A percentile compares a stretch with the other conserved stretches of the same genome.
These are phyloP conservation scores for Solanum dulcamara DNA, from an alignment of 257 asterid species.

Conservation along the genomic window DNA sequence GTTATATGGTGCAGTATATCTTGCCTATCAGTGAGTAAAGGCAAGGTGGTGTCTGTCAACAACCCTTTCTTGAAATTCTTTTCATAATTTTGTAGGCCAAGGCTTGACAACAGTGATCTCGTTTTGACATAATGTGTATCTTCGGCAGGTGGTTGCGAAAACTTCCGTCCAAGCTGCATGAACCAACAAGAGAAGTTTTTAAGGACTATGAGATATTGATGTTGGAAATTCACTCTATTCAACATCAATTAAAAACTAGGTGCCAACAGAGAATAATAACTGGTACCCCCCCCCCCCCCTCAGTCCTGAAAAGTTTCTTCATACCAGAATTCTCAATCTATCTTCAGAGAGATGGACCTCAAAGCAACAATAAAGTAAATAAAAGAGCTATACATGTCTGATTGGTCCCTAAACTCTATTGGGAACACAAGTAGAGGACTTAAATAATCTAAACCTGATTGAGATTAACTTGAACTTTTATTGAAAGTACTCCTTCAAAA, in stretches of 20 bases:
- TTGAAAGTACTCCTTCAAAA: background rate
- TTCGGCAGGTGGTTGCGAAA: slow-evolving; percentile 67
- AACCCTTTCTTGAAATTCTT: slow-evolving; percentile 84
- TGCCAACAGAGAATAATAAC: background rate
- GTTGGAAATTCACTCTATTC: background rate
- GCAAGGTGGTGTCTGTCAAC: slow-evolving; percentile 66
- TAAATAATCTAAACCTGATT: background rate
- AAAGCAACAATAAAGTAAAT: background rate
- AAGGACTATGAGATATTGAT: background rate
- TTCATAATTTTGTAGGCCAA: slow-evolving; percentile 80
- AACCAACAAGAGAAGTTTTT: background rate
- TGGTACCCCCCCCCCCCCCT: background rate
- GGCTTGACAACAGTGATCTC: slow-evolving; percentile 44
- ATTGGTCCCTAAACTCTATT: background rate
- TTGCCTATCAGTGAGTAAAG: slow-evolving; percentile 68
- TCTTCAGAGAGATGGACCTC: background rate
- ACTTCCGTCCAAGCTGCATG: slow-evolving; percentile 74
- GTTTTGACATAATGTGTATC: slow-evolving; percentile 55
- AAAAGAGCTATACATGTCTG: background rate
- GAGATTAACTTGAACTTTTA: background rate
- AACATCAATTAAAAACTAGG: background rate
- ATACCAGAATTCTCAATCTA: background rate
- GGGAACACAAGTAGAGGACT: background rate
- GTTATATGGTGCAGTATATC: background rate
- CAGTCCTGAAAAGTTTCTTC: background rate